Percentiles rank a stretch among this genome's conserved stretches.
Conservation (phyloP, 805 yeast genomes). For the Sungouiozyma intestinalis region DNA sequence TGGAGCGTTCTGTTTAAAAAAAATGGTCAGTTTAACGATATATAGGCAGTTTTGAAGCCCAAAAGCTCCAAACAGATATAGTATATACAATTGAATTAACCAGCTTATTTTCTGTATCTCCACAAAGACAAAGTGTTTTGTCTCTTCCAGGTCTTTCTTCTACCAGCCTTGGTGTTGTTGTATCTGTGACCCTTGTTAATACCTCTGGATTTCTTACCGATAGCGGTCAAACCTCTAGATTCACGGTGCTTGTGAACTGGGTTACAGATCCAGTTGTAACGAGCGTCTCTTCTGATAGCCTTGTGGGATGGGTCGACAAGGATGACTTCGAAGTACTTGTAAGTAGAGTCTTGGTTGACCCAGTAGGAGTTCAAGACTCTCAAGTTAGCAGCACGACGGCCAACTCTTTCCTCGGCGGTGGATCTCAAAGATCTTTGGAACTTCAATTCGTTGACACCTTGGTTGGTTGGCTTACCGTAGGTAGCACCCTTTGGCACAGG, state of each 20-base stretch:
- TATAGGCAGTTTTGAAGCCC: background rate
- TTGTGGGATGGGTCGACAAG: constrained; percentile 95
- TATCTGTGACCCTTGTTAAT: constrained; percentile 99
- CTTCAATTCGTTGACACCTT: constrained; percentile 98
- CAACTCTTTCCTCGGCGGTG: constrained; percentile 99
- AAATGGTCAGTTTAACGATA: constrained; percentile 1
- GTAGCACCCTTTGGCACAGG: constrained; percentile 99
- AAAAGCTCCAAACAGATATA: background rate
- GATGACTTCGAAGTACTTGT: constrained; percentile 98
- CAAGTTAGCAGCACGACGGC: constrained; percentile 97
- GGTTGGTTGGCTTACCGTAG: constrained; percentile 99
- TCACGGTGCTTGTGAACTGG: constrained; percentile 99
- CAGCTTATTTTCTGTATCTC: constrained; percentile 88
- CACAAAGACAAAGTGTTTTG: constrained; percentile 97
- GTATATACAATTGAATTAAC: constrained; percentile 7
- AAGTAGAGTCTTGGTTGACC: constrained; percentile 98
- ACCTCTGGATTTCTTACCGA: constrained; percentile 99
- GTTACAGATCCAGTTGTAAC: constrained; percentile 99
- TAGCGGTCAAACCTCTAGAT: constrained; percentile 95
- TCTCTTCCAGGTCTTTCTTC: constrained; percentile 99
- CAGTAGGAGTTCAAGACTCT: constrained; percentile 99
- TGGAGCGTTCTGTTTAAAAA: too few relatives aligned
- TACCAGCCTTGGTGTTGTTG: constrained; percentile 98
- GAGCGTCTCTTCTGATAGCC: constrained; percentile 97
- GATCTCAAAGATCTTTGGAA: constrained; percentile 97